Percentiles rank a stretch among this genome's conserved stretches.
Evolutionary conservation across 1,284 basidiomycete genomes (phyloP).

Genomic region (Pseudozyma thailandica): DNA sequence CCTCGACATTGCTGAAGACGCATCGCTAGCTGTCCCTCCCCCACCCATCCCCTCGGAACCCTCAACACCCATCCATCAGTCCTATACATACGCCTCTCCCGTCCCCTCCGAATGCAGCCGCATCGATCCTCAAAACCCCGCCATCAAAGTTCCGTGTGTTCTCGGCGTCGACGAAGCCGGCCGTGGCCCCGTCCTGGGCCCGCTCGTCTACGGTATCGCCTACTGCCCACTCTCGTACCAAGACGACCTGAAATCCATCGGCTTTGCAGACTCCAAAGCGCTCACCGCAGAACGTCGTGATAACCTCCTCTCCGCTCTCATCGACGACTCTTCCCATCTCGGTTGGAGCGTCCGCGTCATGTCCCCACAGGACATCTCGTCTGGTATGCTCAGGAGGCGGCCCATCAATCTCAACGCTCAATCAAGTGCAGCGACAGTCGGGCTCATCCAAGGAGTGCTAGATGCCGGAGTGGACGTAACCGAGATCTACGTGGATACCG

Average conservation of each 20-base stretch:
- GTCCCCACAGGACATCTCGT: constrained; percentile 90
- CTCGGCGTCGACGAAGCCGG: constrained; percentile 97
- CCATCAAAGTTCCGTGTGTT: constrained; percentile 53
- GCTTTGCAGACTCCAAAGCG: constrained; percentile 96
- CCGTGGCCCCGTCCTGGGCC: constrained; percentile 88
- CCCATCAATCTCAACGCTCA: constrained; percentile 92
- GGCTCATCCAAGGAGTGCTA: constrained; percentile 84
- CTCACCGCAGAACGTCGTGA: constrained; percentile 74
- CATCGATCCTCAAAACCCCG: constrained; percentile 17
- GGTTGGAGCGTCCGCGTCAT: constrained; percentile 84
- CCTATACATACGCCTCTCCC: constrained; percentile 44
- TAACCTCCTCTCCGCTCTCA: constrained; percentile 63
- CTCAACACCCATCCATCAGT: constrained; percentile 19
- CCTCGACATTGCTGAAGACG: constrained; percentile 12
- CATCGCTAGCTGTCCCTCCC: constrained; percentile 11
- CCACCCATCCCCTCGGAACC: constrained; percentile 49
- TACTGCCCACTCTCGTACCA: constrained; percentile 87
- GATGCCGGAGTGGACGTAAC: constrained; percentile 83
- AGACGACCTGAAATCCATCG: constrained; percentile 78
- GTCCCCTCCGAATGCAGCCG: constrained; percentile 37
- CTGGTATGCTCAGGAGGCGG: constrained; percentile 85
- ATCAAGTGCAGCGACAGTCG: constrained; percentile 88
- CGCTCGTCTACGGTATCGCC: constrained; percentile 93
- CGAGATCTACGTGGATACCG: constrained; percentile 95
- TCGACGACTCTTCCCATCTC: constrained; percentile 40